Conservation (phyloP, 2,329 filamentous ascomycete genomes). For the Hortaea sp. region DNA sequence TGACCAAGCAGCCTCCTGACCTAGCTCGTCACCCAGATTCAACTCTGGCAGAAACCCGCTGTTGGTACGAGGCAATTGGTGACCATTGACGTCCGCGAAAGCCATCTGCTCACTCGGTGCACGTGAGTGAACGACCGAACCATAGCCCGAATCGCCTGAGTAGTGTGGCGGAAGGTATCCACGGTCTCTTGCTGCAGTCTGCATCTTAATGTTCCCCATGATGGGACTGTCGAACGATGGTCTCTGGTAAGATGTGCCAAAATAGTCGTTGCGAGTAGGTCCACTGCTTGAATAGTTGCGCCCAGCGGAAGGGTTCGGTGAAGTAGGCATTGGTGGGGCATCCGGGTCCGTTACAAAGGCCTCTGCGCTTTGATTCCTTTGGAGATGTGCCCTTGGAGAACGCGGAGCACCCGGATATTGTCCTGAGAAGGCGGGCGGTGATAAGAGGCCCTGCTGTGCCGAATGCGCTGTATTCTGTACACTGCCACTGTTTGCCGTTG, state of each 20-base stretch:
- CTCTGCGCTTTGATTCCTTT: neutral
- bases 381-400: neutral
- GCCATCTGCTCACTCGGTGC: constrained; percentile 13
- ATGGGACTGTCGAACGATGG: constrained; percentile 6
- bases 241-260: neutral
- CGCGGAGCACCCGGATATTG: neutral
- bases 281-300: neutral
- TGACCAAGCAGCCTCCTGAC: constrained; percentile 6
- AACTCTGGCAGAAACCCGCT: constrained; percentile 13
- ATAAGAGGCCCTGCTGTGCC: neutral
- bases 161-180: constrained; percentile 6
- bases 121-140: constrained; percentile 17
- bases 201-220: constrained; percentile 7
- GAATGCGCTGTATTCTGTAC: neutral
- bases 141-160: constrained; percentile 22
- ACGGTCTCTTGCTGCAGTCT: constrained; percentile 5
- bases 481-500: neutral
- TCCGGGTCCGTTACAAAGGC: constrained; percentile 1
- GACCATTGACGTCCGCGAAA: constrained; percentile 2
- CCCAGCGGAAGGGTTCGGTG: neutral
- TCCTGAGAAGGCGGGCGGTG: neutral
- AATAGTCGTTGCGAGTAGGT: neutral
- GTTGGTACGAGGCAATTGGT: constrained; percentile 5
- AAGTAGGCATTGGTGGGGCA: constrained; percentile 2
- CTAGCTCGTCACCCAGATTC: constrained; percentile 10